phyloP scores from a whole-genome alignment of 257 asterid genomes.

The Phtheirospermum japonicum region DNA sequence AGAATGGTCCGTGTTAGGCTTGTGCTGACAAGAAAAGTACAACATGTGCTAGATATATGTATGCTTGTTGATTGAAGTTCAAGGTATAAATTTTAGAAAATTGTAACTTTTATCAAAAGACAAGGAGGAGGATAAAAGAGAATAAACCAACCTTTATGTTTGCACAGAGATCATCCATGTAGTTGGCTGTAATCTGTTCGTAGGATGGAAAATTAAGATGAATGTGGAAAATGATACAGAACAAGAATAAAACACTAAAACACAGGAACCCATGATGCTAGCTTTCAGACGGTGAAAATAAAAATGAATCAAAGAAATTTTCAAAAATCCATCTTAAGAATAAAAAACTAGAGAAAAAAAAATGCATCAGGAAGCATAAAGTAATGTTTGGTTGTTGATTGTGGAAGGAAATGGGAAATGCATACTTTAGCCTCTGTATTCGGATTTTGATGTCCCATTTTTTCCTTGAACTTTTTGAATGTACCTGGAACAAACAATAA shows the following conservation, averaged over 20 bases:
- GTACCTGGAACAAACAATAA: conserved; percentile 63
- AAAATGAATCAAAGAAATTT: neutral
- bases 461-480: conserved; percentile 86
- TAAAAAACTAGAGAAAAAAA: neutral
- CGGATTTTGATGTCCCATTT: conserved; percentile 52
- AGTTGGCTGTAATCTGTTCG: conserved; percentile 60
- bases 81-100: conserved; percentile 11
- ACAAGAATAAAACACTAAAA: too few species aligned
- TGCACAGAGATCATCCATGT: conserved; percentile 75
- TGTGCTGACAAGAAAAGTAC: too few species aligned
- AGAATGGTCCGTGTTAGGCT: too few species aligned
- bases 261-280: neutral
- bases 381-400: too few species aligned
- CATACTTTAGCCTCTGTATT: conserved; percentile 58
- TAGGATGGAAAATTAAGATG: conserved; percentile 24
- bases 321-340: neutral
- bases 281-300: neutral
- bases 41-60: too few species aligned
- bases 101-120: neutral
- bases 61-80: neutral
- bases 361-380: neutral
- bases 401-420: neutral
- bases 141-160: conserved; percentile 59
- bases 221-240: neutral
- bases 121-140: conserved; percentile 5